A percentile compares a stretch with the other conserved stretches of the same genome.
phyloP scores from a whole-genome alignment of 1,284 basidiomycete genomes.

The Trichosporon sp. region DNA sequence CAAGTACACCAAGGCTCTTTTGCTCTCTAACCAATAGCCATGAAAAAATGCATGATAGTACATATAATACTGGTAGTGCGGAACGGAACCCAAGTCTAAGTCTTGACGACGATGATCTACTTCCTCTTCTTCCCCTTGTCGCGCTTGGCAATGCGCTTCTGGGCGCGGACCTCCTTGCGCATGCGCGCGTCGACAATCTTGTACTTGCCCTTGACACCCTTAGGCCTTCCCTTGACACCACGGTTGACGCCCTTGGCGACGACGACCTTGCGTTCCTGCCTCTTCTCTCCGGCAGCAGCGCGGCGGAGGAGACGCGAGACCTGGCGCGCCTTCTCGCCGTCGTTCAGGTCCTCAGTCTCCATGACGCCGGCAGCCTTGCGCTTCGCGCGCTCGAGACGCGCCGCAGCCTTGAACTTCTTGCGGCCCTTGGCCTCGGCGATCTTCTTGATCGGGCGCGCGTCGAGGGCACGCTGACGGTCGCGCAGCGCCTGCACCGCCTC shows the following conservation, averaged over 20 bases:
- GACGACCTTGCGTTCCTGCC: conserved; percentile 72
- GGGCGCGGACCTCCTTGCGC: conserved; percentile 53
- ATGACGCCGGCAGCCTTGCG: conserved; percentile 96
- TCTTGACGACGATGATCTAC: conserved; percentile 13
- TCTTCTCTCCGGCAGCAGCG: conserved; percentile 67
- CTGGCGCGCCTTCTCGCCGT: conserved; percentile 90
- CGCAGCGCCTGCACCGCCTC: conserved; percentile 86
- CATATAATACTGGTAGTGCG: conserved; percentile 19
- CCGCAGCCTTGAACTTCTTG: conserved; percentile 88
- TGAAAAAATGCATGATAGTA: conserved; percentile 30
- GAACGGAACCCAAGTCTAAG: not conserved
- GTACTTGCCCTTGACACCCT: conserved; percentile 91
- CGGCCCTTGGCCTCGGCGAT: conserved; percentile 97
- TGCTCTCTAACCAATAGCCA: conserved; percentile 14
- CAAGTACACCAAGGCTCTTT: not conserved
- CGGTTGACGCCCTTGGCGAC: conserved; percentile 90
- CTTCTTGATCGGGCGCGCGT: conserved; percentile 98
- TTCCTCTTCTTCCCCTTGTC: conserved; percentile 39
- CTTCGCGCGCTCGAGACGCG: conserved; percentile 86
- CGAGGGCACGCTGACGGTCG: conserved; percentile 87
- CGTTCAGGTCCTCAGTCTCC: conserved; percentile 84
- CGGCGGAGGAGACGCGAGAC: conserved; percentile 89
- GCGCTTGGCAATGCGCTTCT: conserved; percentile 51
- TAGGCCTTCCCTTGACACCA: conserved; percentile 89
- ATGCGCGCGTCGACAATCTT: conserved; percentile 76